Evolutionary conservation across 148 eudicot genomes (phyloP), one percentile per base, ranked within the genome.

Genomic region (Rheum nobile): DNA sequence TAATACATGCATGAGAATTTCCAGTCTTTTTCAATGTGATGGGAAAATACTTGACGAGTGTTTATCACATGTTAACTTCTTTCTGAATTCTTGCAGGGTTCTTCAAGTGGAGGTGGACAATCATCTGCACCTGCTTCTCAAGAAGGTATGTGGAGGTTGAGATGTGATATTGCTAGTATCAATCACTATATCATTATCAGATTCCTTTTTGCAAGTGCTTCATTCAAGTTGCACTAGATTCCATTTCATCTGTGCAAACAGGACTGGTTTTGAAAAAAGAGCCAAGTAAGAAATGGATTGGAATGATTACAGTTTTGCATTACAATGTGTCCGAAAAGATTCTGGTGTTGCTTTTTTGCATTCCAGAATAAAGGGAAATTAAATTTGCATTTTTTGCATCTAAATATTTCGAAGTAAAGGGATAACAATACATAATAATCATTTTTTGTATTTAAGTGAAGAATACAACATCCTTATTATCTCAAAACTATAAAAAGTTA

Each of bases 21-120:
- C 21, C 4, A 17, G 39, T 65, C 70, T 65, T 65, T 24, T 44
- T 61, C 8, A 13, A 22, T 29, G 19, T 61, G 67, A 28, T 29
- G 24, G 17, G 35, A 28, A 61, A 61, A 61, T 28, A 12, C 17
- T 13, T 61, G 37, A 29, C 8, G 5, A 28, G 67, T 28, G 37
- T 28, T 28, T 28, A 65, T 34, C 17, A 31, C 32, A 5, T 61
- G 19, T 28, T 29, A 65, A 16, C 7, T 8, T 13, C 4, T 17
- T 65, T 63, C 6, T 65, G 70, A 32, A 31, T 65, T 22, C 52
- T 67, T 68, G 73, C 83, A 92, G 97, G 93, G 86, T 67, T 81
- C 96, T 63, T 81, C 88, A 74, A 86, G 80, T 83, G 88, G 77
- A 71, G 79, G 76, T 67, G 93, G 86, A 41, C 93, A 83, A 80